Evolutionary conservation across 2,329 filamentous ascomycete species (phyloP).

Genomic region (Setomelanomma holmii): DNA sequence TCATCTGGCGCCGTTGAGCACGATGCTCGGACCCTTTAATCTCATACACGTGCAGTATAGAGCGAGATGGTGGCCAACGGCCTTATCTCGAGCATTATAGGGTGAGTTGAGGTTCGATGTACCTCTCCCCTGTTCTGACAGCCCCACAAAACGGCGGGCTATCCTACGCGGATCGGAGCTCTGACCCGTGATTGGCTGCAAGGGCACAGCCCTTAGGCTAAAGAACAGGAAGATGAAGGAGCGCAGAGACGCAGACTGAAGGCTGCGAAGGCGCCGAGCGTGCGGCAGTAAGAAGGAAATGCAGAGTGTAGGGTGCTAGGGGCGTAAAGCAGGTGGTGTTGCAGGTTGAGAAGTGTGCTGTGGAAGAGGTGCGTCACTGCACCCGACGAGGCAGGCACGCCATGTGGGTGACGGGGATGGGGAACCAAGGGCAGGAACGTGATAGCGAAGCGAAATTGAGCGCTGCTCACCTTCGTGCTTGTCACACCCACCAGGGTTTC

Average conservation of each 20-base stretch:
- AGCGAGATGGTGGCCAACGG: constrained; percentile 12
- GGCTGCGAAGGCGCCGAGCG: constrained; percentile 3
- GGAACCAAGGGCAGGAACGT: constrained; percentile 18
- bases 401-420: constrained; percentile 46
- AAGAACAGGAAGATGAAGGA: constrained; percentile 8
- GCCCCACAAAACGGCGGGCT: constrained; percentile 30
- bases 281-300: constrained; percentile 10
- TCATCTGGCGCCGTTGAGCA: constrained; percentile 21
- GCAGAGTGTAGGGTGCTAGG: constrained; percentile 11
- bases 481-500: constrained; percentile 24
- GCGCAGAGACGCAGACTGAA: neutral
- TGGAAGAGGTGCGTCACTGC: constrained; percentile 29
- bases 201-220: constrained; percentile 36
- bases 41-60: constrained; percentile 27
- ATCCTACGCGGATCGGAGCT: constrained; percentile 25
- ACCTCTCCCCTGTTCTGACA: constrained; percentile 12
- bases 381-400: constrained; percentile 24
- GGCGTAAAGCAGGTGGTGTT: constrained; percentile 37
- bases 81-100: constrained; percentile 30
- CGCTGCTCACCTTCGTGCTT: constrained; percentile 38
- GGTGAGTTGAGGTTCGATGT: constrained; percentile 37
- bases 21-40: constrained; percentile 41
- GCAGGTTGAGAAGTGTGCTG: constrained; percentile 37
- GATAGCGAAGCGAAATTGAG: constrained; percentile 41
- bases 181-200: constrained; percentile 24